A percentile compares a stretch with the other conserved stretches of the same genome.
phyloP scores from a whole-genome alignment of 78 protist genomes.

The Dictyostelium firmibasis region DNA sequence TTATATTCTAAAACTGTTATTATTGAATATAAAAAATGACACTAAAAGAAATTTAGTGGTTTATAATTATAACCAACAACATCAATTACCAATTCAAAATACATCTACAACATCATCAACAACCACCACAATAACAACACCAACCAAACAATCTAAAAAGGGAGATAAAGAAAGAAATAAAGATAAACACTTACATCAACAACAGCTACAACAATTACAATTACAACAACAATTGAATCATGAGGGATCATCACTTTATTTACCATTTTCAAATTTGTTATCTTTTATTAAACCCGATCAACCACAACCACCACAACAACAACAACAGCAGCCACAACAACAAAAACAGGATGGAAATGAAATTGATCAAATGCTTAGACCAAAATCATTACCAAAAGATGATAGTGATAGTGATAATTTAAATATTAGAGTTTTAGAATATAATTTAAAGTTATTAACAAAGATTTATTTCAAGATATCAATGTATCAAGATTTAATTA shows the following conservation, averaged over 20 bases:
- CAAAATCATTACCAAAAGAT: constrained; percentile 18
- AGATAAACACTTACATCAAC: not conserved
- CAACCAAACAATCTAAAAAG: not conserved
- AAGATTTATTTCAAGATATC: not conserved
- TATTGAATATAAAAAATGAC: not conserved
- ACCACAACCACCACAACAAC: not conserved
- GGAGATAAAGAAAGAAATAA: not conserved
- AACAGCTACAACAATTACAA: not conserved
- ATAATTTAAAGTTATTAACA: constrained; percentile 12
- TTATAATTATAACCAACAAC: constrained; percentile 2
- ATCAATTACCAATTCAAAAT: not conserved
- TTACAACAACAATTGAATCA: not conserved
- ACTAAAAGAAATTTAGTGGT: constrained; percentile 12
- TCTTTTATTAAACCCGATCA: not conserved
- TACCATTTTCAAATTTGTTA: constrained; percentile 6
- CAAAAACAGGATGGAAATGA: not conserved
- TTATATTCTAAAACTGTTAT: not conserved
- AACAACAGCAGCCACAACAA: not conserved
- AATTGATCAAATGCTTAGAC: not conserved
- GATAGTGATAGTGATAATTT: constrained; percentile 32
- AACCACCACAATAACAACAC: not conserved
- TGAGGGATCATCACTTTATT: not conserved
- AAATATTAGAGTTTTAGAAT: constrained; percentile 6
- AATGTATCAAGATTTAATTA: not conserved
- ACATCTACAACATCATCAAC: not conserved